These are phyloP conservation scores for Diaporthe eres DNA, from an alignment of 2,329 filamentous ascomycete genomes.

Conservation along the genomic window DNA sequence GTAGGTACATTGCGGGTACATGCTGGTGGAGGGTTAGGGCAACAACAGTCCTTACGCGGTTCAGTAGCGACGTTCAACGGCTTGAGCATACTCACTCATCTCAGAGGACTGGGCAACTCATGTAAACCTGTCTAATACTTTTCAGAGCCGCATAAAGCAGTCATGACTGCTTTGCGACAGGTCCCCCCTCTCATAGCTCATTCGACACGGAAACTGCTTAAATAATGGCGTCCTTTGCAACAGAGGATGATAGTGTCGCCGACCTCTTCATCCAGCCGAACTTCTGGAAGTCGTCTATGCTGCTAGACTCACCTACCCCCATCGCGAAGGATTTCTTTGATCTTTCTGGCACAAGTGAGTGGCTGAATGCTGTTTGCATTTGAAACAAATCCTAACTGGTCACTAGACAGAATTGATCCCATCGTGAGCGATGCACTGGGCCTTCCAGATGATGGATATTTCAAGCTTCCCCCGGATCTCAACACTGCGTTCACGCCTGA, in stretches of 20 bases:
- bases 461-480: constrained; percentile 56
- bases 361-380: neutral
- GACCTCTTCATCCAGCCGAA: constrained; percentile 76
- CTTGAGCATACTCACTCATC: neutral
- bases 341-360: constrained; percentile 53
- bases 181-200: neutral
- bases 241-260: constrained; percentile 60
- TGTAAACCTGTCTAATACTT: neutral
- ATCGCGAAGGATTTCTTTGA: constrained; percentile 58
- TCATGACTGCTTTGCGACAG: neutral
- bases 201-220: no score
- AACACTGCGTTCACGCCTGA: constrained; percentile 16
- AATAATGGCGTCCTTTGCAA: constrained; percentile 45
- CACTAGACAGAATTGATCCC: constrained; percentile 33
- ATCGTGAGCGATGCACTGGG: constrained; percentile 2
- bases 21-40: constrained; percentile 19
- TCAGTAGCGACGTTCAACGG: neutral
- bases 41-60: neutral
- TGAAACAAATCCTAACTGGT: neutral
- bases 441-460: constrained; percentile 27
- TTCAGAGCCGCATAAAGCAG: neutral
- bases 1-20: constrained; percentile 2
- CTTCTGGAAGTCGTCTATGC: constrained; percentile 70
- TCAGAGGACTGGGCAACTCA: neutral
- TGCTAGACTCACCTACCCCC: constrained; percentile 54